Conservation (phyloP, 192 early-diverging fungal genomes). For the Chytriomyces sp. region DNA sequence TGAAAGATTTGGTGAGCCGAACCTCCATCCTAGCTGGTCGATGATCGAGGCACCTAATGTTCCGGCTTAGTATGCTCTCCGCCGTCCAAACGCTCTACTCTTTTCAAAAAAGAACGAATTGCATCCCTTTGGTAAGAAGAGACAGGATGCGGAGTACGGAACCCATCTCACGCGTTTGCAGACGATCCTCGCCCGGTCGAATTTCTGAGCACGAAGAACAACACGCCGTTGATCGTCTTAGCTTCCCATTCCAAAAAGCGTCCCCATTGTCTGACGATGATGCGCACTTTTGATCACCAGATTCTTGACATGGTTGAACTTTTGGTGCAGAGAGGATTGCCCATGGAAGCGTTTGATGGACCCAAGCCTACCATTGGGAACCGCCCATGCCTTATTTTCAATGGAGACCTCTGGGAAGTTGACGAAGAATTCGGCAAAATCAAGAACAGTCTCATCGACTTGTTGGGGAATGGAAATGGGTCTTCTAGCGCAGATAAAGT, state of each 20-base stretch:
- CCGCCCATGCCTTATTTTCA: constrained; percentile 87
- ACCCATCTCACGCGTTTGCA: neutral
- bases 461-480: constrained; percentile 60
- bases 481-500: constrained; percentile 78
- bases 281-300: constrained; percentile 91
- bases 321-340: constrained; percentile 70
- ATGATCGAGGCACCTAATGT: neutral
- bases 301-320: constrained; percentile 96
- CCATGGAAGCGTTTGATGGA: constrained; percentile 75
- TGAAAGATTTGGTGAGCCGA: constrained; percentile 77
- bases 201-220: constrained; percentile 96
- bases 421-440: constrained; percentile 70
- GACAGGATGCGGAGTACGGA: neutral
- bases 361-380: constrained; percentile 79
- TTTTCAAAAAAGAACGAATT: constrained; percentile 95
- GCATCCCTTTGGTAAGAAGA: constrained; percentile 72
- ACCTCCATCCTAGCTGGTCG: neutral
- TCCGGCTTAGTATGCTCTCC: constrained; percentile 70
- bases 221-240: constrained; percentile 86
- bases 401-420: constrained; percentile 82
- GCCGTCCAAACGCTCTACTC: constrained; percentile 84
- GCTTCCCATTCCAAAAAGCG: constrained; percentile 95
- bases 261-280: constrained; percentile 89
- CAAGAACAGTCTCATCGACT: constrained; percentile 84
- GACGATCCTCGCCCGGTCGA: constrained; percentile 89